Base-by-base conservation (phyloP, 2,329 filamentous ascomycete species). In the Metarhizium humberi region DNA sequence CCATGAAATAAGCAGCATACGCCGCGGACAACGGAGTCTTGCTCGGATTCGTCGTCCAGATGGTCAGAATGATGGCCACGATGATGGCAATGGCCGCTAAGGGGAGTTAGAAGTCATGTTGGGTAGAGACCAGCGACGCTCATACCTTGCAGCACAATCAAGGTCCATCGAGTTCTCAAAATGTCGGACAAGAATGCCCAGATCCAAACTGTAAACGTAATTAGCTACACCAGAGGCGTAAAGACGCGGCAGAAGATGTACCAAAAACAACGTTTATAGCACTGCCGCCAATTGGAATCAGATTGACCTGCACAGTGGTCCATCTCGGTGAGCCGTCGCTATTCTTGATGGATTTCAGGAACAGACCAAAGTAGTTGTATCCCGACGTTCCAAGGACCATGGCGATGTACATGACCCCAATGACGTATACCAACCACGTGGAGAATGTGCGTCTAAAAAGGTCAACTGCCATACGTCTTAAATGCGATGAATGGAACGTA, bases 131-230 rank as follows among this genome's bases (percentile, higher is more conserved):
- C 1, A 2, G 18, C 6, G 6, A 18, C 7, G 14, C 11, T 36
- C 57, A 50, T 58, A 68, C 70, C 69, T 64, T 80, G 78, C 2
- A 67, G 60, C 6, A 80, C 66, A 34, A 80, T 75, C 6, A 80
- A 66, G 0, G 71, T 72, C 78, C 78, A 80, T 25, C 78, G 66
- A 0, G 76, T 78, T 42, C 71, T 69, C 2, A 80, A 60, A 8
- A 72, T 62, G 62, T 80, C 78, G 0, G 78, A 80, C 0, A 79
- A 61, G 2, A 78, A 70, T 1, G 77, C 77, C 77, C 78, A 80
- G 13, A 78, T 69, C 77, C 77, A 80, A 2, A 80, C 78, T 72
- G 38, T 4, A 11, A 30, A 1, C 18, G 7, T 6, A 34, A 40
- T 59, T 46, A 58, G 54, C 25, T 16, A 34, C 29, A 20, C 20